Evolutionary conservation across 1,284 basidiomycete genomes (phyloP).

Genomic region (Pseudozyma sp.): DNA sequence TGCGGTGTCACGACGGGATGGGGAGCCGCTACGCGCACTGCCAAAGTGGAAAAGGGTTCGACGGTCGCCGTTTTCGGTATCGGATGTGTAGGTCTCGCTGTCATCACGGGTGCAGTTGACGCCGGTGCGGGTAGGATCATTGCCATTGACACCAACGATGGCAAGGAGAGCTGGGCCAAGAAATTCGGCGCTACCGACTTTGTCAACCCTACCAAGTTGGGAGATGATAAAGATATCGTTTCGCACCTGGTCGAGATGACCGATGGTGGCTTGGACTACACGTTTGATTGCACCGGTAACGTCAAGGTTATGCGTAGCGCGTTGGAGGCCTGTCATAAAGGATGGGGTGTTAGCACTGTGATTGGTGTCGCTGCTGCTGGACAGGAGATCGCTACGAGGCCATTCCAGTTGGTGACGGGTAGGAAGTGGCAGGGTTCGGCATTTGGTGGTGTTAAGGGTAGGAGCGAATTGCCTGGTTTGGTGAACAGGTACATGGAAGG

Average conservation of each 20-base stretch:
- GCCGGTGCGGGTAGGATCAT: conserved; percentile 89
- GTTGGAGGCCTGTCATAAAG: conserved; percentile 95
- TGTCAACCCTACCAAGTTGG: conserved; percentile 82
- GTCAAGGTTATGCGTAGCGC: conserved; percentile 95
- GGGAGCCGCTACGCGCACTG: conserved; percentile 80
- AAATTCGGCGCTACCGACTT: conserved; percentile 99
- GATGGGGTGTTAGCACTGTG: conserved; percentile 84
- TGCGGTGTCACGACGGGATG: conserved; percentile 98
- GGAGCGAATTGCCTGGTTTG: conserved; percentile 77
- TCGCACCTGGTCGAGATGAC: conserved; percentile 91
- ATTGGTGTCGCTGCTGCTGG: conserved; percentile 86
- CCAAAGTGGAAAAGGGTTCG: conserved; percentile 73
- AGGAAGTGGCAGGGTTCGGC: conserved; percentile 96
- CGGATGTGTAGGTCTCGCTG: conserved; percentile 94
- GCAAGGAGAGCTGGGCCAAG: conserved; percentile 80
- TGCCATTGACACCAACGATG: conserved; percentile 92
- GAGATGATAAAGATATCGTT: conserved; percentile 76
- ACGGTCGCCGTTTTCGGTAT: conserved; percentile 94
- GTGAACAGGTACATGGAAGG: conserved; percentile 66
- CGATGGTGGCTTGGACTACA: conserved; percentile 96
- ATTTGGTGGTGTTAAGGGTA: conserved; percentile 97
- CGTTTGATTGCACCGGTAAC: conserved; percentile 94
- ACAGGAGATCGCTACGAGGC: conserved; percentile 94
- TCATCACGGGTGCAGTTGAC: conserved; percentile 77
- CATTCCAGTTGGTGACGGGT: conserved; percentile 84